Evolutionary conservation across 2,329 filamentous ascomycete genomes (phyloP).

Genomic region (Pseudocercospora crystallina): DNA sequence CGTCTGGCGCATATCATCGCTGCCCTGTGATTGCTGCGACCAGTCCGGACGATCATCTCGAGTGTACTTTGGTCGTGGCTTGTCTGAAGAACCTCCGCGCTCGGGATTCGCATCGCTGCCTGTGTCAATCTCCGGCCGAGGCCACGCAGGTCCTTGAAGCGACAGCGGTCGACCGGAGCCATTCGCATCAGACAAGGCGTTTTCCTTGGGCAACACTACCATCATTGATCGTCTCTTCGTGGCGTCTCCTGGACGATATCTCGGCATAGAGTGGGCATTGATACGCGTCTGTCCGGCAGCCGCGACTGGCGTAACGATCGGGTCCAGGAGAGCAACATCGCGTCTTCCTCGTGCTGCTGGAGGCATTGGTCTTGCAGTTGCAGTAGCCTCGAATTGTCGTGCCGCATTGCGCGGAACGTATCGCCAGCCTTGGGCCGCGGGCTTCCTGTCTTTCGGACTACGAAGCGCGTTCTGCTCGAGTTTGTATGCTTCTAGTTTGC

Average conservation of each 20-base stretch:
- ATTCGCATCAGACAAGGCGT: neutral
- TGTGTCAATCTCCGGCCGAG: too few relatives aligned
- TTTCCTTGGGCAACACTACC: neutral
- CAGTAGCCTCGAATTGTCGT: slow-evolving; percentile 18
- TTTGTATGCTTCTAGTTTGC: slow-evolving; percentile 22
- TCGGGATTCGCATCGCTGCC: neutral
- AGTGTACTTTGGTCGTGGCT: slow-evolving; percentile 9
- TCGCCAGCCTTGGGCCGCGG: slow-evolving; percentile 9
- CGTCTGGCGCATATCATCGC: slow-evolving; percentile 10
- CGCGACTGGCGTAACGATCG: neutral
- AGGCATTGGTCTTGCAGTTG: slow-evolving; percentile 8
- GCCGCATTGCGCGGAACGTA: slow-evolving; percentile 21
- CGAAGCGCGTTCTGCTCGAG: slow-evolving; percentile 20
- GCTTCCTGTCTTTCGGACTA: slow-evolving; percentile 12
- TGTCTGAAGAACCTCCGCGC: neutral
- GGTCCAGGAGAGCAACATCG: neutral
- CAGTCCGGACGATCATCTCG: slow-evolving; percentile 26
- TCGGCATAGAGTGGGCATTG: neutral
- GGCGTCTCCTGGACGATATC: slow-evolving; percentile 21
- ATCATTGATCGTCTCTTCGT: slow-evolving; percentile 14
- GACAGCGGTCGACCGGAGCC: too few relatives aligned
- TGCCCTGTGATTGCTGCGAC: slow-evolving; percentile 24
- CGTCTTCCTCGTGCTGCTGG: neutral
- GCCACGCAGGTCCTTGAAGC: too few relatives aligned
- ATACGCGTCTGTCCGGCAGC: neutral